A percentile compares a stretch with the other conserved stretches of the same genome.
These are phyloP conservation scores for Pholiota conissans DNA, from an alignment of 768 basidiomycete species.

Conservation along the genomic window DNA sequence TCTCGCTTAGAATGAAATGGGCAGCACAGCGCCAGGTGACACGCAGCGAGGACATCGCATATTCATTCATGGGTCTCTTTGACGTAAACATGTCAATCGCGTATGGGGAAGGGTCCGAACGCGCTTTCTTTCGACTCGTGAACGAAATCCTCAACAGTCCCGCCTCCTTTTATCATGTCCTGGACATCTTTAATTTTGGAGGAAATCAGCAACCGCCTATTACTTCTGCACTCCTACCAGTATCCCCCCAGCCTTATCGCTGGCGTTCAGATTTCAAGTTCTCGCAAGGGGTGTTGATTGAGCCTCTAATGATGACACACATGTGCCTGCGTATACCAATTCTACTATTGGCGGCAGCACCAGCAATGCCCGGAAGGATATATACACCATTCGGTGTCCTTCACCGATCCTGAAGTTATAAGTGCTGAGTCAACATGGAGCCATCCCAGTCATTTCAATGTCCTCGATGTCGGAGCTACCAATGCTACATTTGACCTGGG, in stretches of 20 bases:
- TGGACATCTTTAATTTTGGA: slow-evolving; percentile 3
- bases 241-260: too few relatives aligned
- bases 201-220: background rate
- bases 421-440: too few relatives aligned
- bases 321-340: background rate
- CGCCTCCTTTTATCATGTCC: background rate
- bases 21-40: background rate
- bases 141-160: background rate
- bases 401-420: too few relatives aligned
- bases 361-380: background rate
- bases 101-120: slow-evolving; percentile 5
- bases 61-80: slow-evolving; percentile 4
- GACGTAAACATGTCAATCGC: slow-evolving; percentile 3
- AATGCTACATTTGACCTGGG: too few relatives aligned
- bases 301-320: slow-evolving; percentile 1
- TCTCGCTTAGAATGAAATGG: slow-evolving; percentile 4
- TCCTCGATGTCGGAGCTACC: too few relatives aligned
- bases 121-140: background rate
- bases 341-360: background rate
- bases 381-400: too few relatives aligned
- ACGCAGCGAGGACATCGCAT: slow-evolving; percentile 1
- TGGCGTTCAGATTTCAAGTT: too few relatives aligned
- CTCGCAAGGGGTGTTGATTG: background rate
- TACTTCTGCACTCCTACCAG: background rate
- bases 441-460: too few relatives aligned